Conservation (phyloP, 108 stramenopile species). For the Parietichytrium sp. region DNA sequence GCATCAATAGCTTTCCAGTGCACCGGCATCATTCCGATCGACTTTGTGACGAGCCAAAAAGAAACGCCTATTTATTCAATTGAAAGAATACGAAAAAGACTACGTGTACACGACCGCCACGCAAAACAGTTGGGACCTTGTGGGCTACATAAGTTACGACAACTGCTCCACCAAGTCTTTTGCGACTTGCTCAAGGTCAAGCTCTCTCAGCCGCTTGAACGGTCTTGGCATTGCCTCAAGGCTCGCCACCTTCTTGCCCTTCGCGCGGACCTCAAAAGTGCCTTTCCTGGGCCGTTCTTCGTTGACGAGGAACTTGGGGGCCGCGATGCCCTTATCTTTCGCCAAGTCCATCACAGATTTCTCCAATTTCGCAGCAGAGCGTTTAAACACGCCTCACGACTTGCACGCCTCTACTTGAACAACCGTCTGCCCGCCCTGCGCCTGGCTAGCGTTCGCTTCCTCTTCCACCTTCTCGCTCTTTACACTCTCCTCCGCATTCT, state of each 20-base stretch:
- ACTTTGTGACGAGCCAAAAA: too few species aligned
- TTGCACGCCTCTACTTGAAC: slow-evolving; percentile 9
- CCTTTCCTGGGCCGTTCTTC: slow-evolving; percentile 25
- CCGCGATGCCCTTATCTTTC: neutral
- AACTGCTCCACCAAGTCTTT: too few species aligned
- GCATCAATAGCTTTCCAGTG: too few species aligned
- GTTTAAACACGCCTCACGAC: slow-evolving; percentile 36
- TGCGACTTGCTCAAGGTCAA: slow-evolving; percentile 22
- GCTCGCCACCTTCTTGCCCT: neutral
- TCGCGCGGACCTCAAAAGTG: neutral
- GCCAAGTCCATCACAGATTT: neutral
- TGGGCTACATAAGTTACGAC: too few species aligned
- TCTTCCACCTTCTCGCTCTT: neutral
- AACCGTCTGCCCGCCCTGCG: neutral
- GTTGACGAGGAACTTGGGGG: slow-evolving; percentile 5
- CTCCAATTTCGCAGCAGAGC: slow-evolving; percentile 14
- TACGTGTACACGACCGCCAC: too few species aligned
- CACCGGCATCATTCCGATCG: too few species aligned
- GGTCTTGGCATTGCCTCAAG: slow-evolving; percentile 16
- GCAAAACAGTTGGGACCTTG: too few species aligned
- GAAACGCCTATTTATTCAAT: too few species aligned
- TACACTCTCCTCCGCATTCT: slow-evolving; percentile 13
- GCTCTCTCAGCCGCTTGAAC: slow-evolving; percentile 34
- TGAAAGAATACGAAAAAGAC: too few species aligned
- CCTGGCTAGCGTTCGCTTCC: neutral